A percentile compares a stretch with the other conserved stretches of the same genome.
These are phyloP conservation scores for Cytidiella melzeri DNA, from an alignment of 768 basidiomycete species.

Conservation along the genomic window DNA sequence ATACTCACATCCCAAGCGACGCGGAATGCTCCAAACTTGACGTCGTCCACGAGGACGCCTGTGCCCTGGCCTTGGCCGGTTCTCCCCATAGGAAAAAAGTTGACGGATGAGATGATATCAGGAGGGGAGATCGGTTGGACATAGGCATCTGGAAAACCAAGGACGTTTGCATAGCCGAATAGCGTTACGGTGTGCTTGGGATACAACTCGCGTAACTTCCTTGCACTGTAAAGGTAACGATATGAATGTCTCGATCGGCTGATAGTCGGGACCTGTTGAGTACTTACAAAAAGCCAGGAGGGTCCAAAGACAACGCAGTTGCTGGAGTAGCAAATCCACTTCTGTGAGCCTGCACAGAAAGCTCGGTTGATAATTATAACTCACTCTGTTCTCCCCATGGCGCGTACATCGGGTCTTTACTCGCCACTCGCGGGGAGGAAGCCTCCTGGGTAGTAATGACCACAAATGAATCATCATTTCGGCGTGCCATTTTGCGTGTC, in stretches of 20 bases:
- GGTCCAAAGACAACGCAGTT: constrained; percentile 44
- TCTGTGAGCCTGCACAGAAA: too few species aligned
- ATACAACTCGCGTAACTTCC: constrained; percentile 50
- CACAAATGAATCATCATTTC: constrained; percentile 8
- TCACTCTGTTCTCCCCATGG: constrained; percentile 50
- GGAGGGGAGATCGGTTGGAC: constrained; percentile 40
- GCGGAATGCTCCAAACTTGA: constrained; percentile 50
- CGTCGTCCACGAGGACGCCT: constrained; percentile 46
- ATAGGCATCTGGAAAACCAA: constrained; percentile 45
- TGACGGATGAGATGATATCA: constrained; percentile 42
- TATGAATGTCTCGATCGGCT: too few species aligned
- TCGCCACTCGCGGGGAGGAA: constrained; percentile 1
- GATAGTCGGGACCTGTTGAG: too few species aligned
- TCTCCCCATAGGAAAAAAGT: constrained; percentile 45
- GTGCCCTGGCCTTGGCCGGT: constrained; percentile 28
- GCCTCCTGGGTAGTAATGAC: constrained; percentile 11
- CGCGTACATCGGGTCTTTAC: constrained; percentile 36
- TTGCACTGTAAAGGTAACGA: constrained; percentile 24
- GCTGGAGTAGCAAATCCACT: constrained; percentile 28
- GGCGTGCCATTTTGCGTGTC: too few species aligned
- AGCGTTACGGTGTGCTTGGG: constrained; percentile 56
- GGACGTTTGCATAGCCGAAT: constrained; percentile 44
- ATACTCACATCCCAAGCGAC: constrained; percentile 52
- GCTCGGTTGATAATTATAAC: too few species aligned
- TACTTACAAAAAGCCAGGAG: constrained; percentile 41